Base-by-base conservation (phyloP, 768 basidiomycete species). In the Hemileccinum impolitum region DNA sequence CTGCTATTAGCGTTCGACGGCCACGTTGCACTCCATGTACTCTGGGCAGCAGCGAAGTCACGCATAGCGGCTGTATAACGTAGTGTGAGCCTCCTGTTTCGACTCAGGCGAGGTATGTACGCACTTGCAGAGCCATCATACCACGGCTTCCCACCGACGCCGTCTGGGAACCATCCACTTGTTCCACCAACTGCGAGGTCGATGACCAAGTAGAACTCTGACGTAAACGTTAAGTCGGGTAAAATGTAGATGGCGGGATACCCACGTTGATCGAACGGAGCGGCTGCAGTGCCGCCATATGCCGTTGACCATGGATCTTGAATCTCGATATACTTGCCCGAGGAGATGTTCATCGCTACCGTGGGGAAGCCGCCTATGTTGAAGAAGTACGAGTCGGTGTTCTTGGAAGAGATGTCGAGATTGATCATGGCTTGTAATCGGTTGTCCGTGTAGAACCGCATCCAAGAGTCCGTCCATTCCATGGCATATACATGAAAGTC, bases 101-200 rank as follows among this genome's bases (percentile, higher is more conserved):
- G 13, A 54, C 19, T 41, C 39, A 50, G 36, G 6, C 3, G 37
- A 28, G 30, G n/a, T 40, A n/a, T 15, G 1, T 3, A 71, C 76
- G 37, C 57, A 82, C 78, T 76, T 36, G 53, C 56, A 30, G 78
- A 78, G 15, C 70, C 69, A 62, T 91, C 82, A 28, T 82, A 74
- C 89, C 88, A 91, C 18, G 59, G 49, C 21, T 66, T 66, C 12
- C 76, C 72, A 15, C 90, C 90, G 38, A 87, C 80, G 10, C 73
- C 17, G 31, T 66, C 65, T 1, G 65, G 65, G 46, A 66, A 66
- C 65, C 65, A 66, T 26, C 84, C 91, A 55, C 80, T 90, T 32
- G 87, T 90, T 2, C 84, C 84, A 10, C 92, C 92, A 10, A 80
- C 89, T 2, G 84, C 90, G 31, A 94, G 77, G 63, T 88, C 79